phyloP scores from a whole-genome alignment of 1,284 basidiomycete genomes.

The Ustilago vetiveriae region DNA sequence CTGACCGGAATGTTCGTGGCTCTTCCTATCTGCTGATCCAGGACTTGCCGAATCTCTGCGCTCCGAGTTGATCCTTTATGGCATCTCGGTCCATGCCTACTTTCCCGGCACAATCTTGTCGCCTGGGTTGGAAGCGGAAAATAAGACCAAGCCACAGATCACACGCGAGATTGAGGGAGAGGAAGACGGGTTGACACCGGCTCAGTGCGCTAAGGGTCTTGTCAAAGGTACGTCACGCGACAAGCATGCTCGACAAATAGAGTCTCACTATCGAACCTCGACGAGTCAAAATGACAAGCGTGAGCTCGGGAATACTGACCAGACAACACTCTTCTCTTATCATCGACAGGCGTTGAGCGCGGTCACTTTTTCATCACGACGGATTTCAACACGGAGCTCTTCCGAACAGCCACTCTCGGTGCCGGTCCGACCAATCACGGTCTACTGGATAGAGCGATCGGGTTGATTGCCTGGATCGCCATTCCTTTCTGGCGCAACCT shows the following conservation, averaged over 20 bases:
- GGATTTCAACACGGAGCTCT: conserved; percentile 56
- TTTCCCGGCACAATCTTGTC: conserved; percentile 86
- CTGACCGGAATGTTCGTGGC: no score
- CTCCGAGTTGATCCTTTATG: conserved; percentile 82
- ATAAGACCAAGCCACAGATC: conserved; percentile 81
- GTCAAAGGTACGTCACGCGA: conserved; percentile 74
- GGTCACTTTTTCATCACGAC: conserved; percentile 62
- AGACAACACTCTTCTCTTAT: neutral
- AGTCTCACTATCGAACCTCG: no score
- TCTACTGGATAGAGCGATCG: conserved; percentile 45
- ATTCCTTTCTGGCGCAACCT: conserved; percentile 59
- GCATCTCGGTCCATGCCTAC: conserved; percentile 83
- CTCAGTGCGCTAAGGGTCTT: conserved; percentile 75
- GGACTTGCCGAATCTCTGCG: conserved; percentile 87
- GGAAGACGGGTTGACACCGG: conserved; percentile 77
- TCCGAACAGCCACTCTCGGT: conserved; percentile 57
- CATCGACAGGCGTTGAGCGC: conserved; percentile 44
- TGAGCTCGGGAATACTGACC: no score
- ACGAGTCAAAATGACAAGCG: no score
- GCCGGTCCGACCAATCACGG: conserved; percentile 51
- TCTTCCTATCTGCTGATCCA: conserved; percentile 58
- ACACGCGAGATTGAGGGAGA: conserved; percentile 82
- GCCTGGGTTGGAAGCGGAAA: conserved; percentile 82
- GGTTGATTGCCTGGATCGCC: conserved; percentile 43
- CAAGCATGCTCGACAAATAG: no score